Percentiles rank a stretch among this genome's conserved stretches.
Evolutionary conservation across 2,329 filamentous ascomycete genomes (phyloP).

Genomic region (Colletotrichum paranaense): DNA sequence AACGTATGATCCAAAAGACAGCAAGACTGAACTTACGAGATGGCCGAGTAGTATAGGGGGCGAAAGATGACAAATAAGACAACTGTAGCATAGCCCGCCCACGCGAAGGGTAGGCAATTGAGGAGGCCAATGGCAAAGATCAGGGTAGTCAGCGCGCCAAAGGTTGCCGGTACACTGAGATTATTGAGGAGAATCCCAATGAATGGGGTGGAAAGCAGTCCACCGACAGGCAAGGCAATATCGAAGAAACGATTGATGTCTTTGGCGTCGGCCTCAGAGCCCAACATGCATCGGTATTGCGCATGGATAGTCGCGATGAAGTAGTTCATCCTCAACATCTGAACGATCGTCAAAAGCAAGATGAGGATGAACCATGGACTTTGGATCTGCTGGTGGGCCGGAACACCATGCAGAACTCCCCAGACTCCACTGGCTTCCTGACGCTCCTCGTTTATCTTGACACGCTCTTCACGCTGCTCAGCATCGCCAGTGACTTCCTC

Average conservation of each 20-base stretch:
- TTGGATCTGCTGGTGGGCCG: slow-evolving; percentile 72
- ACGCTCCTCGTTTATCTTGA: slow-evolving; percentile 66
- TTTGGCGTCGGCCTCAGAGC: slow-evolving; percentile 53
- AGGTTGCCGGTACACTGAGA: slow-evolving; percentile 69
- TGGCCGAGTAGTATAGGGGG: slow-evolving; percentile 81
- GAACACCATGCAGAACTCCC: slow-evolving; percentile 76
- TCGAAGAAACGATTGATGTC: slow-evolving; percentile 56
- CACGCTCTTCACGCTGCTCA: slow-evolving; percentile 66
- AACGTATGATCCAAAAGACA: not conserved
- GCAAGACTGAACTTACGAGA: slow-evolving; percentile 61
- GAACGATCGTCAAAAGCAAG: slow-evolving; percentile 69
- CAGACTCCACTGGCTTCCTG: slow-evolving; percentile 73
- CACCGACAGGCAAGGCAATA: slow-evolving; percentile 72
- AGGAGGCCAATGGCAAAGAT: slow-evolving; percentile 73
- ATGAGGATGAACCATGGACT: slow-evolving; percentile 81
- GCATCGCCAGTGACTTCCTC: slow-evolving; percentile 70
- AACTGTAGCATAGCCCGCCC: slow-evolving; percentile 75
- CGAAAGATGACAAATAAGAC: slow-evolving; percentile 77
- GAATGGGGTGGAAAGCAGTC: slow-evolving; percentile 76
- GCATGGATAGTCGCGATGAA: slow-evolving; percentile 73
- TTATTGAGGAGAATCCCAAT: slow-evolving; percentile 77
- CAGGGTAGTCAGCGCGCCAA: slow-evolving; percentile 67
- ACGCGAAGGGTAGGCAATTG: slow-evolving; percentile 71
- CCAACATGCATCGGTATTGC: slow-evolving; percentile 77
- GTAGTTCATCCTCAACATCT: slow-evolving; percentile 78